A percentile compares a stretch with the other conserved stretches of the same genome.
Conservation (phyloP, 208 protist genomes). For the Leishmania arabica region DNA sequence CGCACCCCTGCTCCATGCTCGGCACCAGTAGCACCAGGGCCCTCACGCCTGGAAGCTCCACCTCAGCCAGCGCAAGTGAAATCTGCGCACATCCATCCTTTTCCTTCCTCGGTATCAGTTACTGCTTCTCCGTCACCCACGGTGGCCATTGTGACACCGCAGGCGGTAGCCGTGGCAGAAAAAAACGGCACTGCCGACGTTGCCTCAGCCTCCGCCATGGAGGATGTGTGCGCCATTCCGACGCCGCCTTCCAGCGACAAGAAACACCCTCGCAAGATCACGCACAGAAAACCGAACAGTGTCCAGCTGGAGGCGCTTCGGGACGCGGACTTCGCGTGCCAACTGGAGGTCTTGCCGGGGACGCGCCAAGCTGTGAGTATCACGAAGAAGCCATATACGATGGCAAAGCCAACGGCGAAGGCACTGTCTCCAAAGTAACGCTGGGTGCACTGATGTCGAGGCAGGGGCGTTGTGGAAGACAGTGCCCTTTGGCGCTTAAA, state of each 20-base stretch:
- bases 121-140: background rate
- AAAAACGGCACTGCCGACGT: background rate
- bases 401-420: constrained; percentile 1
- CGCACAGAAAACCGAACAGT: background rate
- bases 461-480: too few relatives aligned
- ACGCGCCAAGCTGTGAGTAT: constrained; percentile 5
- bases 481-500: background rate
- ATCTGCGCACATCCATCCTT: background rate
- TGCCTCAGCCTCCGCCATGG: background rate
- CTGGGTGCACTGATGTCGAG: background rate
- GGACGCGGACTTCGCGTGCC: constrained; percentile 28
- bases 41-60: background rate
- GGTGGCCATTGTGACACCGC: background rate
- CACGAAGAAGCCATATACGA: constrained; percentile 11
- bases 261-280: background rate
- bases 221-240: background rate
- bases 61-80: background rate
- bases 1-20: background rate
- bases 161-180: background rate
- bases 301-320: constrained; percentile 14
- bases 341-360: constrained; percentile 22
- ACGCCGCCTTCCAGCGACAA: background rate
- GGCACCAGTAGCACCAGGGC: background rate
- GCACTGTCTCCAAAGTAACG: background rate
- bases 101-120: background rate